Conservation (phyloP, 2,329 filamentous ascomycete genomes). For the Aaosphaeria pasadenensis region DNA sequence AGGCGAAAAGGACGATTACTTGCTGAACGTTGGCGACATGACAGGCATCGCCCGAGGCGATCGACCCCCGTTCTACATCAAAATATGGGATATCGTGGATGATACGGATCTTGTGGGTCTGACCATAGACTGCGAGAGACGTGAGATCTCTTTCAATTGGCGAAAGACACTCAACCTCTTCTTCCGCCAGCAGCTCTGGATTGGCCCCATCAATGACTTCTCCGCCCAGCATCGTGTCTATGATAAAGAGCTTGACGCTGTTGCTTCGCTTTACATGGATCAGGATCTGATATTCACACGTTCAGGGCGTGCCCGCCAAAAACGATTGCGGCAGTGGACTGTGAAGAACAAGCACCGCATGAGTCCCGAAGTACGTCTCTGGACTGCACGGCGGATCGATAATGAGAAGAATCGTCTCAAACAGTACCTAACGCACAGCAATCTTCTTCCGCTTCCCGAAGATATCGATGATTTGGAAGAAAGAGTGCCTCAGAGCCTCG, state of each 20-base stretch:
- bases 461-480: conserved; percentile 4
- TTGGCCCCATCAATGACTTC: neutral
- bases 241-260: conserved; percentile 6
- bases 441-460: conserved; percentile 3
- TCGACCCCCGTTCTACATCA: conserved; percentile 15
- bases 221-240: conserved; percentile 3
- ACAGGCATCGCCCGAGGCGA: conserved; percentile 16
- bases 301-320: conserved; percentile 9
- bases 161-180: conserved; percentile 10
- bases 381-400: conserved; percentile 7
- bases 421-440: conserved; percentile 4
- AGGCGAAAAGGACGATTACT: conserved; percentile 5
- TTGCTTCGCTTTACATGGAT: neutral
- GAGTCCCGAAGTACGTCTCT: conserved; percentile 9
- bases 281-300: neutral
- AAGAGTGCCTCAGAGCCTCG: conserved; percentile 9
- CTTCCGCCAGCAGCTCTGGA: conserved; percentile 13
- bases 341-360: conserved; percentile 12
- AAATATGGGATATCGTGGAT: conserved; percentile 8
- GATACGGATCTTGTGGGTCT: conserved; percentile 15
- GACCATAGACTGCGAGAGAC: conserved; percentile 9
- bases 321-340: conserved; percentile 12
- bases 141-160: conserved; percentile 17
- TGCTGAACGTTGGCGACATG: conserved; percentile 5
- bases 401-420: conserved; percentile 4